phyloP scores from a whole-genome alignment of 352 stramenopile species.

The Phytopythium ostracodes region DNA sequence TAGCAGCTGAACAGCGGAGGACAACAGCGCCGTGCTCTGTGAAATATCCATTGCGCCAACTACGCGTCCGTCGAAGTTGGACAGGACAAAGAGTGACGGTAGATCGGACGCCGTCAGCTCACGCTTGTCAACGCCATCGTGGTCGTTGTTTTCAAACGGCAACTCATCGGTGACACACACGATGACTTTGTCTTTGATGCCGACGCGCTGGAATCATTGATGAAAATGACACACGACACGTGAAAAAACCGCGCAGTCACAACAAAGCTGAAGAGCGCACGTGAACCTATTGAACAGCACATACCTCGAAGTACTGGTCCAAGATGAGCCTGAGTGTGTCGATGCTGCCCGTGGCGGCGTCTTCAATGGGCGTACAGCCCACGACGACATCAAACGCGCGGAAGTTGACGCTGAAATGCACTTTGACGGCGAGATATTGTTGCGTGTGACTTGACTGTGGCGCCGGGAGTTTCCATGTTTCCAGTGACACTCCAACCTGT shows the following conservation, averaged over 20 bases:
- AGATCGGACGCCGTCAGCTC: constrained; percentile 38
- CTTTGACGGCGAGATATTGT: constrained; percentile 63
- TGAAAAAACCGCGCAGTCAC: neutral
- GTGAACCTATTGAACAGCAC: neutral
- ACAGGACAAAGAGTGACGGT: constrained; percentile 46
- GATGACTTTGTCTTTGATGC: constrained; percentile 76
- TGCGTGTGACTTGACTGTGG: constrained; percentile 18
- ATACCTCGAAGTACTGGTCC: constrained; percentile 54
- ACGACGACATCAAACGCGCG: constrained; percentile 59
- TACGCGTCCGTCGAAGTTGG: constrained; percentile 53
- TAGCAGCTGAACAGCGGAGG: constrained; percentile 53
- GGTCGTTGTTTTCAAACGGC: constrained; percentile 21
- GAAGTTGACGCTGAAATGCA: constrained; percentile 80
- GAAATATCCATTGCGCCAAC: constrained; percentile 22
- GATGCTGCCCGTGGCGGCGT: constrained; percentile 18
- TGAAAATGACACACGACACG: neutral
- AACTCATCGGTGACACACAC: constrained; percentile 55
- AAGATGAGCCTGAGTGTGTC: constrained; percentile 44
- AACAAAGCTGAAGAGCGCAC: neutral
- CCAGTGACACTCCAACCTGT: constrained; percentile 57
- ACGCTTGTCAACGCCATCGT: constrained; percentile 7
- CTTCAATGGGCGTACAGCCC: constrained; percentile 43
- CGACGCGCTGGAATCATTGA: constrained; percentile 22
- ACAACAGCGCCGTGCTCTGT: constrained; percentile 49
- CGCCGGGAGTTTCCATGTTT: constrained; percentile 54